Evolutionary conservation across 768 basidiomycete genomes (phyloP), one percentile per base, ranked within the genome.

Genomic region (Xanthoconium stramineum): DNA sequence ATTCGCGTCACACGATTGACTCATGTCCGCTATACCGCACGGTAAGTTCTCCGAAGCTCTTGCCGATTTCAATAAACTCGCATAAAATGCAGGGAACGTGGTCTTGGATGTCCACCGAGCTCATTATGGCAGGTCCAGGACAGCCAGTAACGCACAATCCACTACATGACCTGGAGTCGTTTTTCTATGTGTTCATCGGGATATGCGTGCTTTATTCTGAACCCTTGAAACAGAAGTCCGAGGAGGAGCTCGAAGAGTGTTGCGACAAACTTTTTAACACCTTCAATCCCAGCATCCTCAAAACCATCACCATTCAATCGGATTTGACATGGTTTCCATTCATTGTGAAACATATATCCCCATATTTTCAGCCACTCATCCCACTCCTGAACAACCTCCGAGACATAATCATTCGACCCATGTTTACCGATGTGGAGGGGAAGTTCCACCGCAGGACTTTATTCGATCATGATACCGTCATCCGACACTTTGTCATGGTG

Each of bases 191-290:
- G 24, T 24, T 24, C 24, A 24, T 24, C 24, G 24, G 24, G 24
- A 24, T 24, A 24, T 58, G 46, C 7, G 12, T 58, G 5, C 36
- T 58, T 14, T 47, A 44, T 7, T 8, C 46, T 14, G 29, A 24
- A 19, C 52, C 52, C 17, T 43, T 5, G 1, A 29, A 24, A 7
- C 37, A 40, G 15, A 58, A 53, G 33, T 45, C 45, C 5, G 14
- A 49, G 4, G 32, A 5, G 0, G 11, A 52, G 2, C 56, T 53
- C 5, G 47, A 9, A 9, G 15, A 53, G 6, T 58, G 56, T 30
- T 58, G 15, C 13, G 24, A 57, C 40, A 52, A 52, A 13, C 30
- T 48, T 13, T 58, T 53, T 47, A 50, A 49, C n/a, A 58, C 42
- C 2, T 53, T 45, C n/a, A n/a, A 38, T 24, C 56, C 28, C 3